Evolutionary conservation across 1,139 yeast genomes (phyloP), one percentile per base, ranked within the genome.

Genomic region (Geotrichum restrictum): DNA sequence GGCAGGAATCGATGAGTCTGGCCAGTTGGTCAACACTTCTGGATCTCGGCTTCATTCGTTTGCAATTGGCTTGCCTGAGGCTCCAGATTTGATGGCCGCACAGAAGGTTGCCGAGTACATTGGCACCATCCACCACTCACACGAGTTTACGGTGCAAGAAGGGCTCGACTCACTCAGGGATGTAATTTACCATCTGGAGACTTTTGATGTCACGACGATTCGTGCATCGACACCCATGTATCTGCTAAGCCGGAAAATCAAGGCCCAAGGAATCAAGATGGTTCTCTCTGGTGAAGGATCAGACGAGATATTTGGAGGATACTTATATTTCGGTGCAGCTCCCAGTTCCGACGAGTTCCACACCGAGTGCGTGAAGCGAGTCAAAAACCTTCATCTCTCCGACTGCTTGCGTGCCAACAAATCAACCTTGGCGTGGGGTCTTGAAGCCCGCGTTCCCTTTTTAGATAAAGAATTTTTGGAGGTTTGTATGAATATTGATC

Each of bases 341-440:
- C 99, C 99, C 64, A 77, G 85, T 54, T 84, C 96, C 51, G 76
- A 75, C 56, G 98, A 87, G 64, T 93, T 93, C 88, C 98, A 93
- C 73, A 77, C 82, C 60, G 99, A 93, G 76, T 86, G 95, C 74
- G 96, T 93, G 57, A 77, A 85, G 75, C 82, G 99, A 72, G 97
- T 93, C 64, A 88, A 93, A 79, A 89, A 93, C 91, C 79, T 93
- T 73, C 97, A 93, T 73, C 83, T 83, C 64, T 89, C 98, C 59
- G 98, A 93, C 76, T 91, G 98, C 77, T 78, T 93, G 69, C 85
- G 99, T 73, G 99, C 99, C 62, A 93, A 93, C 87, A 93, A 93
- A 76, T 91, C 98, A 33, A 93, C 98, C 58, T 87, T 93, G 97
- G 98, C 99, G 38, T 94, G 99, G 99, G 99, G 99, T 71, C 81